Evolutionary conservation across 2,329 filamentous ascomycete genomes (phyloP).

Genomic region (Aspergillus transmontanensis): DNA sequence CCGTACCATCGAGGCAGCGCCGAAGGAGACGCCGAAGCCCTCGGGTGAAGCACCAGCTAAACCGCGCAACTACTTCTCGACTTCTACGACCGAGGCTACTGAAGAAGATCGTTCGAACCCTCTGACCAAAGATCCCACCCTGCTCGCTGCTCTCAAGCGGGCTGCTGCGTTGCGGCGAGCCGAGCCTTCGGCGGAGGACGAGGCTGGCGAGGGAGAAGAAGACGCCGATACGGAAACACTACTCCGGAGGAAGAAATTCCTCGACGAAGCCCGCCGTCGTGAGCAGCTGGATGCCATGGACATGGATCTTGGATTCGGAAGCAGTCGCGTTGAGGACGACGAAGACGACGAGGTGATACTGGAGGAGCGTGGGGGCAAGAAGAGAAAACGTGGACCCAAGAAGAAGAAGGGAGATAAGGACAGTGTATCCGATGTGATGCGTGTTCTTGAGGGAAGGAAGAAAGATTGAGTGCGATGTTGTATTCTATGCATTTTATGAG

Average conservation of each 20-base stretch:
- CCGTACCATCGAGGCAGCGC: conserved; percentile 1
- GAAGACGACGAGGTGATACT: conserved; percentile 71
- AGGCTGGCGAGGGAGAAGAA: conserved; percentile 45
- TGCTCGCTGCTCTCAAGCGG: conserved; percentile 83
- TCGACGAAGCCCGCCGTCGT: conserved; percentile 60
- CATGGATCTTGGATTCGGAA: conserved; percentile 92
- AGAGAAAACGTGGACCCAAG: conserved; percentile 58
- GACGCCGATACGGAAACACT: conserved; percentile 64
- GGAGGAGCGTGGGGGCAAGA: conserved; percentile 44
- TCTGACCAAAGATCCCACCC: conserved; percentile 70
- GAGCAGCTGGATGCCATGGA: conserved; percentile 82
- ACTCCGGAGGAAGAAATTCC: conserved; percentile 72
- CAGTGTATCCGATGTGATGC: conserved; percentile 76
- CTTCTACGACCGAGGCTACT: conserved; percentile 50
- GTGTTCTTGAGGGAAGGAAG: conserved; percentile 69
- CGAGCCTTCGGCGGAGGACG: conserved; percentile 44
- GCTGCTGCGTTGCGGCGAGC: conserved; percentile 64
- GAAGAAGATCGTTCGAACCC: conserved; percentile 45
- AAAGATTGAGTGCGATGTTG: conserved; percentile 28
- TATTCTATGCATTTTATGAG: not conserved
- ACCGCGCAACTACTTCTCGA: conserved; percentile 53
- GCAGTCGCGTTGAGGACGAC: conserved; percentile 80
- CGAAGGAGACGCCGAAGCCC: conserved; percentile 13
- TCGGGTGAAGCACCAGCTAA: conserved; percentile 19
- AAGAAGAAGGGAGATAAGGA: conserved; percentile 60